Evolutionary conservation across 805 yeast species (phyloP), one percentile per base, ranked within the genome.

Genomic region (Myxozyma kluyveri): DNA sequence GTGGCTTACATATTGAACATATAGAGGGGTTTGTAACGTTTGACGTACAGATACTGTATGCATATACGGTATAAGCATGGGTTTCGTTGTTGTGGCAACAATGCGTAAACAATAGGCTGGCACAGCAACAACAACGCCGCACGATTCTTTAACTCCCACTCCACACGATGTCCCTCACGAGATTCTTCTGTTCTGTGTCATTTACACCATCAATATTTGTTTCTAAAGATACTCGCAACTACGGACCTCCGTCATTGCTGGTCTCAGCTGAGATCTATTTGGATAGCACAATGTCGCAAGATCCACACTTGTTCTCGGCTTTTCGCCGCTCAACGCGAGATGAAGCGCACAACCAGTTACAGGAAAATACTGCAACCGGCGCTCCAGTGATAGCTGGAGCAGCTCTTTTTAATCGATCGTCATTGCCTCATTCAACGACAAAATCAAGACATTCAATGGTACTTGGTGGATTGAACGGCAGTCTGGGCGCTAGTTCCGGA

Each of bases 301-400:
- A 56, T 18, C 23, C 54, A 10, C 60, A 52, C 39, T 21, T 56
- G 38, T 56, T 56, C 40, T 56, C 60, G 9, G 60, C 57, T 12
- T 49, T 53, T 29, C 37, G 50, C 24, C 54, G 54, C n/a, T 42
- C 55, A 5, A 24, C 50, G 12, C 42, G 59, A n/a, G 60, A 54
- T 23, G 39, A 52, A 21, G 17, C 23, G 24, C 18, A 42, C 9
- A 10, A 18, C 17, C 9, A 29, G 9, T 10, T 23, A 9, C 50
- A 44, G 36, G 57, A 55, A 18, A 51, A 43, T 45, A 42, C 45
- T 18, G 27, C 42, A 4, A 38, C 48, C 10, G n/a, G n/a, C n/a
- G n/a, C n/a, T n/a, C n/a, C 21, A 14, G 42, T 41, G 17, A 24
- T 26, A 5, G 27, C 53, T 5, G 49, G 49, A 1, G 42, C 57